Percentiles rank a stretch among this genome's conserved stretches.
Conservation (phyloP, 257 asterid genomes). For the Solanum okadae region DNA sequence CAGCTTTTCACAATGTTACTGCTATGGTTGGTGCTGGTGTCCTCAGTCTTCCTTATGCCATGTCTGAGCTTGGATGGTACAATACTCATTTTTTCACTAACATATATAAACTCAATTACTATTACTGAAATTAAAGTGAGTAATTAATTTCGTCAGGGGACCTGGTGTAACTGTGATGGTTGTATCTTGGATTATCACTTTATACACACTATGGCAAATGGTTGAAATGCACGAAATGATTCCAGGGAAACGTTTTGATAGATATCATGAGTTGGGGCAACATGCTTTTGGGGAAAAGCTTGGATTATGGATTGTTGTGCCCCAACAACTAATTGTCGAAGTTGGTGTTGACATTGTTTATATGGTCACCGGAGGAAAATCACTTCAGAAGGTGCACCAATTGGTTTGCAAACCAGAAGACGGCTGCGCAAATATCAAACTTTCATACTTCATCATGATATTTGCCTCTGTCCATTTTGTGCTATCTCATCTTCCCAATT, state of each 20-base stretch:
- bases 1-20: constrained; percentile 85
- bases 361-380: constrained; percentile 88
- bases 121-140: neutral
- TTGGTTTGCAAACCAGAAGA: constrained; percentile 14
- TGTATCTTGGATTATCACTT: constrained; percentile 69
- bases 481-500: constrained; percentile 76
- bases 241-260: constrained; percentile 83
- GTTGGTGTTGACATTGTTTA: constrained; percentile 83
- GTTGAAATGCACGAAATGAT: constrained; percentile 98
- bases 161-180: constrained; percentile 80
- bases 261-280: constrained; percentile 89
- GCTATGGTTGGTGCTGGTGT: constrained; percentile 97
- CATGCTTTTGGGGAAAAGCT: constrained; percentile 88
- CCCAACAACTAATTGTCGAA: constrained; percentile 77
- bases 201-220: constrained; percentile 94
- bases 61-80: constrained; percentile 75
- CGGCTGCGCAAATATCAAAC: constrained; percentile 42
- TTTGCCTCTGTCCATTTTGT: constrained; percentile 73
- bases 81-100: neutral
- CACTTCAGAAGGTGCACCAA: constrained; percentile 64
- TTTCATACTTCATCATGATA: constrained; percentile 73
- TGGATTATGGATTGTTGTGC: constrained; percentile 82
- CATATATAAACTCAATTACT: neutral
- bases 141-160: constrained; percentile 37
- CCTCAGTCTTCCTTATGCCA: constrained; percentile 79